Base-by-base conservation (phyloP, 2,329 filamentous ascomycete species). In the Ceratocystis alfenasii region DNA sequence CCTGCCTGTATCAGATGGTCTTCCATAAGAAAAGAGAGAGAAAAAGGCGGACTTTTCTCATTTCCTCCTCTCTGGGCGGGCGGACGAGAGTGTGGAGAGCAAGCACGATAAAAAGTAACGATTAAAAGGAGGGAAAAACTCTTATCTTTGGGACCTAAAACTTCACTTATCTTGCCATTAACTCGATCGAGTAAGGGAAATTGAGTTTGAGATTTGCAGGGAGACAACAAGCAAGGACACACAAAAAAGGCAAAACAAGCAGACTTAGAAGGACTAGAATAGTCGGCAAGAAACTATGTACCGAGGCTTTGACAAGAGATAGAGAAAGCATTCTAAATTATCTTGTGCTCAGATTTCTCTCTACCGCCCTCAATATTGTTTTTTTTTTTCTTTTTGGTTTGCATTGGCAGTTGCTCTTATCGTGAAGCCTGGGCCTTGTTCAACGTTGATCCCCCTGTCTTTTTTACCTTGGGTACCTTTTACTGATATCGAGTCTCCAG, bases 161-260 rank as follows among this genome's bases (percentile, higher is more conserved):
- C 36, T 15, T 15, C 1, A 28, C 48, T 53, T 53, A 28, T 53
- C 48, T 53, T 41, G 36, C 48, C 6, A 53, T 53, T 53, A 53
- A 41, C 48, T 53, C 48, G 48, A 53, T 53, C 48, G 48, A 53
- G 48, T 53, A 53, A 28, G 48, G 22, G 15, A 53, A 15, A 53
- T 4, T 12, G 36, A 41, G 36, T 41, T 15, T 41, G 36, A 41
- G 36, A 41, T 15, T 41, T 41, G 36, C 12, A 41, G 36, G 48
- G 25, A 28, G 48, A 53, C 8, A 50, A 50, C n/a, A 22, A 20
- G 22, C 3, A 50, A 50, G 10, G 48, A 50, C 17, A 50, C 2
- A 53, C 3, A 25, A 22, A 53, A 15, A 53, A 22, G n/a, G 12
- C 10, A 41, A 53, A 12, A 22, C 3, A 53, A 20, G 20, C 5